Conservation (phyloP, 2,329 filamentous ascomycete genomes). For the Onygena corvina region DNA sequence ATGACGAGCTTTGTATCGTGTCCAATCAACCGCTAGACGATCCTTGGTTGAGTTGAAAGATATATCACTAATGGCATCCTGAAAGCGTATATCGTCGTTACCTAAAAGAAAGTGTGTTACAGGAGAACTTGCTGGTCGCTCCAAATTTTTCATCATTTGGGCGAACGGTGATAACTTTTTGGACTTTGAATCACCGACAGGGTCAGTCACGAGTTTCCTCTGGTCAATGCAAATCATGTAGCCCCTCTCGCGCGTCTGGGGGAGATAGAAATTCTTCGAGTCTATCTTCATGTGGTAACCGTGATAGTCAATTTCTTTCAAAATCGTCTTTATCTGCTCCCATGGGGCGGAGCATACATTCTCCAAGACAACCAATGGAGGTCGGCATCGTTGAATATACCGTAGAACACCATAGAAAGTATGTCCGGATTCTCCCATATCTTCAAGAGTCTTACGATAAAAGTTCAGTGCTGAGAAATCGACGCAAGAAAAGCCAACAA, state of each 20-base stretch:
- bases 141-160: conserved; percentile 35
- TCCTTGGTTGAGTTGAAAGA: conserved; percentile 22
- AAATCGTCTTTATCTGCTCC: conserved; percentile 38
- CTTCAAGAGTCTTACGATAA: conserved; percentile 39
- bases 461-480: conserved; percentile 60
- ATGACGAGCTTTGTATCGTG: conserved; percentile 48
- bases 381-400: conserved; percentile 46
- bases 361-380: conserved; percentile 57
- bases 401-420: conserved; percentile 52
- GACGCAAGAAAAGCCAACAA: conserved; percentile 64
- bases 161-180: conserved; percentile 31
- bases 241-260: conserved; percentile 53
- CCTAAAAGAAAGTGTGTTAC: conserved; percentile 50
- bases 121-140: conserved; percentile 49
- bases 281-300: conserved; percentile 44
- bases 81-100: conserved; percentile 43
- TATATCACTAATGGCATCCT: conserved; percentile 40
- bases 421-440: conserved; percentile 51
- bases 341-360: conserved; percentile 56
- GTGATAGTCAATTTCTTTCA: conserved; percentile 44
- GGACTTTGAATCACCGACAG: conserved; percentile 21
- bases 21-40: conserved; percentile 23
- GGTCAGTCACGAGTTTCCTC: conserved; percentile 17
- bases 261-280: conserved; percentile 60
- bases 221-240: conserved; percentile 49